Evolutionary conservation across 148 eudicot genomes (phyloP).

Genomic region (Rheum nobile): DNA sequence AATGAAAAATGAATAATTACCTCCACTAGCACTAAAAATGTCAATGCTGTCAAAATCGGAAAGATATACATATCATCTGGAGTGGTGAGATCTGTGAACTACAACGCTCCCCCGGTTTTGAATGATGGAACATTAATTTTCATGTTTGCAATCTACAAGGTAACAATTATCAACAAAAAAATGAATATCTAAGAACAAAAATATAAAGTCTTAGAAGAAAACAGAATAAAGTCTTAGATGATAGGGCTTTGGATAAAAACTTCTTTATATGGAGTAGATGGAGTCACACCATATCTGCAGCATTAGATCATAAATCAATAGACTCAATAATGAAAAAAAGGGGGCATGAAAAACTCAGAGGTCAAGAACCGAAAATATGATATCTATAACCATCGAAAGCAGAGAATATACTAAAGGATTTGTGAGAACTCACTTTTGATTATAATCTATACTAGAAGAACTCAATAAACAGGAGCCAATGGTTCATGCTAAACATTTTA

Average conservation of each 20-base stretch:
- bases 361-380: not conserved
- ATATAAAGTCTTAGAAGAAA: conserved; percentile 34
- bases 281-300: conserved; percentile 75
- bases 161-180: not conserved
- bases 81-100: conserved; percentile 86
- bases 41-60: conserved; percentile 61
- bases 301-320: not conserved
- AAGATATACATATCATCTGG: conserved; percentile 56
- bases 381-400: not conserved
- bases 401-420: not conserved
- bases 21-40: conserved; percentile 70
- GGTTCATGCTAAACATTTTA: not conserved
- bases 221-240: conserved; percentile 17
- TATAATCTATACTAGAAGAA: not conserved
- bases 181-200: not conserved
- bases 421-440: not conserved
- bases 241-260: conserved; percentile 66
- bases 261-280: conserved; percentile 74
- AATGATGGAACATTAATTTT: conserved; percentile 71
- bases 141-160: conserved; percentile 72
- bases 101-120: conserved; percentile 68
- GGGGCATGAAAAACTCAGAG: not conserved
- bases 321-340: not conserved
- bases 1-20: conserved; percentile 16
- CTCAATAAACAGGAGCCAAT: too few relatives aligned